Evolutionary conservation across 345 rosid genomes (phyloP), one percentile per base, ranked within the genome.

Genomic region (Eutrema yunnanense): DNA sequence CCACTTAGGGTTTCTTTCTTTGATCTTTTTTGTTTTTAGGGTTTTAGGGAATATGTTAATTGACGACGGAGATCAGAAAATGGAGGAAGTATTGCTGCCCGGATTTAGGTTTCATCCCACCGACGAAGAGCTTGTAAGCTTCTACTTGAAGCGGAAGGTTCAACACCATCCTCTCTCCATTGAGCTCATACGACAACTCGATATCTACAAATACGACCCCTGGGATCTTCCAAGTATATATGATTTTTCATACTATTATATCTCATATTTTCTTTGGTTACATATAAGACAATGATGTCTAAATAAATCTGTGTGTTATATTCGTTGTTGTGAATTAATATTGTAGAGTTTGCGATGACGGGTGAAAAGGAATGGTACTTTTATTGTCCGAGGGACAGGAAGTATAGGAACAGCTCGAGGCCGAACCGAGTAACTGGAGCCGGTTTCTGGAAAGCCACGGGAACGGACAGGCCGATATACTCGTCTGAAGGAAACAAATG

Each of bases 91-190:
- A 2, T 71, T 88, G 87, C 75, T 92, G 51, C 98, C 96, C 1
- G 98, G 98, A 55, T 92, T 92, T 72, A 84, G 96, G 76, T 92
- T 92, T 82, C 95, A 92, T 70, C 98, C 98, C 33, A 92, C 98
- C 0, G 98, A 92, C 69, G 98, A 92, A 67, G 96, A 92, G 74
- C 95, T 92, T 19, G 96, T 92, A 19, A 86, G 90, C 80, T 92
- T 92, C 69, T 92, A 92, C 66, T 74, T 92, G 26, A 88, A 81
- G 83, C 83, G 90, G 66, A 90, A 88, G 86, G 80, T 89, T 68
- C 96, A 90, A 54, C 90, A 84, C 43, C 69, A 85, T 4, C 89
- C 88, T 68, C 84, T 86, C 65, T 82, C 90, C 4, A 84, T 90
- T 34, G 95, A 88, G 78, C 83, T 90, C 34, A 92, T 92, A 76